Conservation (phyloP, 2,329 filamentous ascomycete genomes). For the Capronia epimyces region DNA sequence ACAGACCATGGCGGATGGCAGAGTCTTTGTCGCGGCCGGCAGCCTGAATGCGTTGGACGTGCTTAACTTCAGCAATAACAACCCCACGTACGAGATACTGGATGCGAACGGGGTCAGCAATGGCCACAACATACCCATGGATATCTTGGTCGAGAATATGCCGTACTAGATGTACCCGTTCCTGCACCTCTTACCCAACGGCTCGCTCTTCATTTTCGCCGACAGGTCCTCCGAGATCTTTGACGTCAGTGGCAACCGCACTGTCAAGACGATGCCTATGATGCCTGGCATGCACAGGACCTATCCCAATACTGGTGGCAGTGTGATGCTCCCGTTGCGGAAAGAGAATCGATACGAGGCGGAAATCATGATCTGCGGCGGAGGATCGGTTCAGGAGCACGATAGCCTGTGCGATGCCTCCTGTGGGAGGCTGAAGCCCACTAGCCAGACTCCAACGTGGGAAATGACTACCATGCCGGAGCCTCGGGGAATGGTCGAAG, state of each 20-base stretch:
- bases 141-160: slow-evolving; percentile 53
- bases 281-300: slow-evolving; percentile 54
- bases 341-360: slow-evolving; percentile 50
- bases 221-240: slow-evolving; percentile 54
- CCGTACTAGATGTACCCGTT: slow-evolving; percentile 63
- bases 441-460: slow-evolving; percentile 48
- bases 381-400: slow-evolving; percentile 56
- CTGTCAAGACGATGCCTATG: slow-evolving; percentile 47
- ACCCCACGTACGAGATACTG: slow-evolving; percentile 59
- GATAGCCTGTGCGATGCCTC: slow-evolving; percentile 54
- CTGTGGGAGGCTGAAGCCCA: slow-evolving; percentile 53
- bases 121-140: slow-evolving; percentile 47
- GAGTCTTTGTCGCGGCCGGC: slow-evolving; percentile 56
- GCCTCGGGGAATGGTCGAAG: slow-evolving; percentile 57
- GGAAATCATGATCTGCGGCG: slow-evolving; percentile 55
- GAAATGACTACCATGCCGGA: slow-evolving; percentile 54
- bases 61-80: slow-evolving; percentile 52
- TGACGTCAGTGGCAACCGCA: slow-evolving; percentile 44
- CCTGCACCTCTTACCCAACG: slow-evolving; percentile 54
- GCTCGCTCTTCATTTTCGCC: slow-evolving; percentile 53
- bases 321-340: slow-evolving; percentile 51
- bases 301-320: slow-evolving; percentile 57
- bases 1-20: slow-evolving; percentile 54
- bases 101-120: slow-evolving; percentile 44
- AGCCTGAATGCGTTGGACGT: slow-evolving; percentile 56